Evolutionary conservation across 495 filamentous ascomycete species (phyloP).

Genomic region (Tuber magnatum): DNA sequence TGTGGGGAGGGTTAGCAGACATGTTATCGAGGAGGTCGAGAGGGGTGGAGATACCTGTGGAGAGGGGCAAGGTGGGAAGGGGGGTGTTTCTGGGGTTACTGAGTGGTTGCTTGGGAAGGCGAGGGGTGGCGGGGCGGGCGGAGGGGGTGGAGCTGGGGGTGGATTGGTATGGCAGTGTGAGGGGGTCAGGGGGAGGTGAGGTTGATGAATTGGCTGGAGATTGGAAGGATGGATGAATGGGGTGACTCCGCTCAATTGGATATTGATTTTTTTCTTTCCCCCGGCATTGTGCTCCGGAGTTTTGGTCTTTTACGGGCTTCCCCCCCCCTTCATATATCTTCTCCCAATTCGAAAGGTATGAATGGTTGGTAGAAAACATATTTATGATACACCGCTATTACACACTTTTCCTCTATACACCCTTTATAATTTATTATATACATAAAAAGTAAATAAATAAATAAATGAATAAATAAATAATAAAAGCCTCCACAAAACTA

Average conservation of each 20-base stretch:
- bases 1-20: constrained; percentile 70
- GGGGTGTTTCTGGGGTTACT: constrained; percentile 35
- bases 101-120: constrained; percentile 40
- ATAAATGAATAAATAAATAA: neutral
- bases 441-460: neutral
- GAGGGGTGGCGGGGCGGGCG: constrained; percentile 14
- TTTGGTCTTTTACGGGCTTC: neutral
- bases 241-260: neutral
- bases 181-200: constrained; percentile 17
- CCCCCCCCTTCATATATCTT: neutral
- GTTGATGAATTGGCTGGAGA: neutral
- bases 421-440: neutral
- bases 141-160: constrained; percentile 46
- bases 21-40: constrained; percentile 91
- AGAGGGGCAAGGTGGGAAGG: constrained; percentile 33
- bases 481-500: constrained; percentile 35
- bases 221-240: neutral
- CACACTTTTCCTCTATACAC: neutral
- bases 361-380: constrained; percentile 1
- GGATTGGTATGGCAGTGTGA: constrained; percentile 45
- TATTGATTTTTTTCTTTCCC: too few species aligned
- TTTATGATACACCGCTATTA: constrained; percentile 1
- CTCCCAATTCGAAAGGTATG: neutral
- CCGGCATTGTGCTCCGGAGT: neutral
- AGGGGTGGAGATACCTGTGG: constrained; percentile 49